A percentile compares a stretch with the other conserved stretches of the same genome.
Evolutionary conservation across 148 eudicot species (phyloP).

Genomic region (Cornus florida): DNA sequence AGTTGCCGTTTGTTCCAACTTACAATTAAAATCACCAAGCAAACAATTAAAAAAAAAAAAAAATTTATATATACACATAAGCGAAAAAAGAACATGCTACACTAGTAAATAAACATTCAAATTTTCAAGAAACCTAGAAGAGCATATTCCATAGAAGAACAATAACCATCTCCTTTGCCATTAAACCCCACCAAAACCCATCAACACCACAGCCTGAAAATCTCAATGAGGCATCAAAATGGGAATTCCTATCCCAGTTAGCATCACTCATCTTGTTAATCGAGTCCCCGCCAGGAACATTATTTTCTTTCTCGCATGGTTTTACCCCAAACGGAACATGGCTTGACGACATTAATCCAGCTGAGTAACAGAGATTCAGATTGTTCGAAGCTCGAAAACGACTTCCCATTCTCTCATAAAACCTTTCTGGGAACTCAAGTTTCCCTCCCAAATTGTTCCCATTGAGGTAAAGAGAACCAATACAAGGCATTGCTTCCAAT

Average conservation of each 20-base stretch:
- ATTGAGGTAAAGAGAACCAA: slow-evolving; percentile 52
- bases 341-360: slow-evolving; percentile 15
- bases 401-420: slow-evolving; percentile 59
- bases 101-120: background rate
- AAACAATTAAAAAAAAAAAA: too few species aligned
- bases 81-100: too few species aligned
- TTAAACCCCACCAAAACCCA: slow-evolving; percentile 6
- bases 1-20: too few species aligned
- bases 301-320: slow-evolving; percentile 31
- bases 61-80: too few species aligned
- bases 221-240: slow-evolving; percentile 29
- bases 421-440: slow-evolving; percentile 37
- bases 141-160: slow-evolving; percentile 14
- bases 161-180: background rate
- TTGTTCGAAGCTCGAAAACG: slow-evolving; percentile 63
- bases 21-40: too few species aligned
- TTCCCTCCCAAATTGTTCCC: slow-evolving; percentile 59
- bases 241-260: slow-evolving; percentile 1
- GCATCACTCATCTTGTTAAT: slow-evolving; percentile 10
- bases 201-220: background rate
- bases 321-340: slow-evolving; percentile 42
- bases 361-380: slow-evolving; percentile 51
- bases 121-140: slow-evolving; percentile 6
- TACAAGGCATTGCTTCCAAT: slow-evolving; percentile 42
- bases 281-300: slow-evolving; percentile 3